Conservation (phyloP, 768 basidiomycete genomes). For the Lentinula raphanica region DNA sequence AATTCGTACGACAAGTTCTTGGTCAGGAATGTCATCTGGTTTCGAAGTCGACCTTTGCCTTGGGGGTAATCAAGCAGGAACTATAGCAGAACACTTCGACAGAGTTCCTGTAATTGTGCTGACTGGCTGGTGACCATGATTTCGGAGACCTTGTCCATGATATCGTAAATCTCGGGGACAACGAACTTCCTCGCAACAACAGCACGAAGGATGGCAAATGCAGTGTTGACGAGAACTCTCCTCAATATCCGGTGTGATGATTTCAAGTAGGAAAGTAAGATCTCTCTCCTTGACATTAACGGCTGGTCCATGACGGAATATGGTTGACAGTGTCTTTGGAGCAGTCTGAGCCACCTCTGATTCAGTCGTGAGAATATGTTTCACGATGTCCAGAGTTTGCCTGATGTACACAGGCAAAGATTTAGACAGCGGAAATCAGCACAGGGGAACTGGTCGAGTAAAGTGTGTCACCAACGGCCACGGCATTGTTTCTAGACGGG, state of each 20-base stretch:
- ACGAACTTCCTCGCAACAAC: conserved; percentile 90
- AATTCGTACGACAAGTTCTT: conserved; percentile 88
- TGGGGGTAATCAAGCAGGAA: conserved; percentile 98
- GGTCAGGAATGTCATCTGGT: conserved; percentile 86
- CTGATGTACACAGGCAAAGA: conserved; percentile 79
- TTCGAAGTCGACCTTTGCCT: conserved; percentile 83
- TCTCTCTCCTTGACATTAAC: conserved; percentile 87
- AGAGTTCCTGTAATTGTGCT: conserved; percentile 83
- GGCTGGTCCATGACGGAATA: conserved; percentile 84
- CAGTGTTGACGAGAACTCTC: conserved; percentile 82
- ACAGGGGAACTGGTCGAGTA: no score
- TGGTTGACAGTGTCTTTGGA: conserved; percentile 76
- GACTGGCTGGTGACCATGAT: conserved; percentile 94
- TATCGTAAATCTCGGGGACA: conserved; percentile 93
- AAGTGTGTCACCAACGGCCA: conserved; percentile 79
- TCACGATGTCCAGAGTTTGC: conserved; percentile 80
- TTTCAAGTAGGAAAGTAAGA: conserved; percentile 77
- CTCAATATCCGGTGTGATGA: conserved; percentile 86
- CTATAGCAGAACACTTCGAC: conserved; percentile 81
- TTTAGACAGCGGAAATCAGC: no score
- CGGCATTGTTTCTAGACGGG: conserved; percentile 75
- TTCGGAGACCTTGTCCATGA: conserved; percentile 90
- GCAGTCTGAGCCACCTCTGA: conserved; percentile 87
- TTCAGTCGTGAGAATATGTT: conserved; percentile 78
- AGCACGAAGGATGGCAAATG: conserved; percentile 85